Conservation (phyloP, 2,329 filamentous ascomycete species). For the Penicillium verrucosum region DNA sequence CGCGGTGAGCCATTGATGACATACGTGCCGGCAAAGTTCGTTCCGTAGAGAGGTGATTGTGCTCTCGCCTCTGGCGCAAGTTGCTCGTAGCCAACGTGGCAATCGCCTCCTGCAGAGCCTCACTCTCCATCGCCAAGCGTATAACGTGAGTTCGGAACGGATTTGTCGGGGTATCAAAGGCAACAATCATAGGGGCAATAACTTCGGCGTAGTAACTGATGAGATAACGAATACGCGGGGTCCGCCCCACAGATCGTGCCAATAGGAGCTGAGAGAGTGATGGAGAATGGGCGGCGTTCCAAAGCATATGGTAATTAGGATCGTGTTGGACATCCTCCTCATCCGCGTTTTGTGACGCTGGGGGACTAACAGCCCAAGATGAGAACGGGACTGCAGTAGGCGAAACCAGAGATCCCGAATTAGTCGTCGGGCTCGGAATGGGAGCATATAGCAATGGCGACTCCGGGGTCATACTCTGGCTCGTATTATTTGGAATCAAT, state of each 20-base stretch:
- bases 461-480: slow-evolving; percentile 15
- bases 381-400: slow-evolving; percentile 11
- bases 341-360: slow-evolving; percentile 15
- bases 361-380: slow-evolving; percentile 5
- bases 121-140: slow-evolving; percentile 70
- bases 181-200: slow-evolving; percentile 87
- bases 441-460: slow-evolving; percentile 15
- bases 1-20: slow-evolving; percentile 47
- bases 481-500: slow-evolving; percentile 9
- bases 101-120: slow-evolving; percentile 86
- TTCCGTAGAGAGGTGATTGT: slow-evolving; percentile 53
- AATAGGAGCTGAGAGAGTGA: slow-evolving; percentile 38
- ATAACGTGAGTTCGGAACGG: slow-evolving; percentile 83
- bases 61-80: slow-evolving; percentile 70
- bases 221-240: slow-evolving; percentile 78
- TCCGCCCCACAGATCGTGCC: slow-evolving; percentile 55
- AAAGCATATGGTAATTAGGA: slow-evolving; percentile 12
- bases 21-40: slow-evolving; percentile 50
- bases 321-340: slow-evolving; percentile 20
- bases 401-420: slow-evolving; percentile 14
- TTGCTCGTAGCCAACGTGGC: slow-evolving; percentile 88
- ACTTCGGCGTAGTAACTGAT: slow-evolving; percentile 92
- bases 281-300: slow-evolving; percentile 26
- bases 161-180: slow-evolving; percentile 81
- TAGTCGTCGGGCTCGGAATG: slow-evolving; percentile 13